A percentile compares a stretch with the other conserved stretches of the same genome.
phyloP scores from a whole-genome alignment of 352 stramenopile species.

The Hyaloperonospora brassicae region DNA sequence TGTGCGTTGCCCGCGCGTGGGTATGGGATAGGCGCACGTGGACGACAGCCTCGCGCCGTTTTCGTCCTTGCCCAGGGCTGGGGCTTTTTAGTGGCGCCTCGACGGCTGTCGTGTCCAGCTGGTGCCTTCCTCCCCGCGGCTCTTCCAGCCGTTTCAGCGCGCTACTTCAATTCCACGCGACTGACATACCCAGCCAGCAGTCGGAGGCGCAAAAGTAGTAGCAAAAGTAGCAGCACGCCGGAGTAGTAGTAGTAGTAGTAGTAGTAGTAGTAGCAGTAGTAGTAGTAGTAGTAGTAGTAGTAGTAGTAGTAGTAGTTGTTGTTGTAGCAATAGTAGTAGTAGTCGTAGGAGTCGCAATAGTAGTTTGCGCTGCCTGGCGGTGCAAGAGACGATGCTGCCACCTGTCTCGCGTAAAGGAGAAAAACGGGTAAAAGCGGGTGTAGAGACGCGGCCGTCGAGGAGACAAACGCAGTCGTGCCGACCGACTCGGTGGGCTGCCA shows the following conservation, averaged over 20 bases:
- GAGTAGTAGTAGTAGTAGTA: too few species aligned
- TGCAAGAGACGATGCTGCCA: neutral
- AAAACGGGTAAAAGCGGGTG: neutral
- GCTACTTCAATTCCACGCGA: constrained; percentile 20
- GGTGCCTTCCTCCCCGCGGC: constrained; percentile 1
- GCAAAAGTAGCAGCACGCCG: too few species aligned
- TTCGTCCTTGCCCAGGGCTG: constrained; percentile 17
- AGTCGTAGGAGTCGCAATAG: too few species aligned
- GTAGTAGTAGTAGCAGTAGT: too few species aligned
- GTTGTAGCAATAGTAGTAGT: too few species aligned
- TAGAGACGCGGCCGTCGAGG: neutral
- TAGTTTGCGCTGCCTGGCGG: neutral
- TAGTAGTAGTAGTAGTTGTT: too few species aligned
- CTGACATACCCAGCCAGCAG: neutral
- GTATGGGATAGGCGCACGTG: constrained; percentile 18
- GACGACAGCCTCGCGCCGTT: constrained; percentile 18
- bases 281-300: too few species aligned
- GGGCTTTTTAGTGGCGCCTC: constrained; percentile 13
- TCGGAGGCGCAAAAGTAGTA: too few species aligned
- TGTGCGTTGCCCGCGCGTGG: neutral
- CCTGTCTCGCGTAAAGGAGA: constrained; percentile 2
- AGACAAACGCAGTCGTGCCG: neutral
- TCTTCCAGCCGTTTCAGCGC: constrained; percentile 16
- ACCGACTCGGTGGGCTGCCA: too few species aligned
- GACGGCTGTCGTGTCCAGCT: constrained; percentile 16